Percentiles rank a stretch among this genome's conserved stretches.
Conservation (phyloP, 495 filamentous ascomycete species). For the Aspergillus olivimuriae region DNA sequence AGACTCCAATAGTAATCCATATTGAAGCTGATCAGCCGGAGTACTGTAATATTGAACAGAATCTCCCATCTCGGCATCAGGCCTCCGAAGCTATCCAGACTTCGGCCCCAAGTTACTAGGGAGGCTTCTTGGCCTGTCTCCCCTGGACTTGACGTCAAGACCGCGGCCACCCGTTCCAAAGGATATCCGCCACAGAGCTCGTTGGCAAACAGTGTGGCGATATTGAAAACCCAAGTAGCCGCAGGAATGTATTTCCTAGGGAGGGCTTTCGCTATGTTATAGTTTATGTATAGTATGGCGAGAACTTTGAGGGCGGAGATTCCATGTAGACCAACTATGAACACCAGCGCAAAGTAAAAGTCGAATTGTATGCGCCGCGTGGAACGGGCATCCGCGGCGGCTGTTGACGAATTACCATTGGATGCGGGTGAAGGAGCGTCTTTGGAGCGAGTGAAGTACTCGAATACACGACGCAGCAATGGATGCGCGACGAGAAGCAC, state of each 20-base stretch:
- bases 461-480: conserved; percentile 64
- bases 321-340: conserved; percentile 75
- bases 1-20: conserved; percentile 94
- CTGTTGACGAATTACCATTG: conserved; percentile 1
- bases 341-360: conserved; percentile 71
- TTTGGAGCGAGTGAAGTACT: conserved; percentile 27
- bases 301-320: conserved; percentile 79
- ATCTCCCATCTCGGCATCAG: conserved; percentile 87
- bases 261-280: conserved; percentile 62
- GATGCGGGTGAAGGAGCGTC: background rate
- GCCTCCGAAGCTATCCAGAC: conserved; percentile 71
- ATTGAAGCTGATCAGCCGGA: conserved; percentile 93
- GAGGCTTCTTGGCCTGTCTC: conserved; percentile 24
- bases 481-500: conserved; percentile 69
- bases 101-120: conserved; percentile 52
- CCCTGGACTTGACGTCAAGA: conserved; percentile 37
- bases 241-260: conserved; percentile 61
- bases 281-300: conserved; percentile 74
- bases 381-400: conserved; percentile 56
- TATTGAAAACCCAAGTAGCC: conserved; percentile 92
- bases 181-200: conserved; percentile 76
- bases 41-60: conserved; percentile 92
- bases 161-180: conserved; percentile 52
- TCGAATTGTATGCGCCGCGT: conserved; percentile 81
- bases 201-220: conserved; percentile 80